These are phyloP conservation scores for Actinomucor elegans DNA, from an alignment of 371 early-diverging fungal genomes.

Conservation along the genomic window DNA sequence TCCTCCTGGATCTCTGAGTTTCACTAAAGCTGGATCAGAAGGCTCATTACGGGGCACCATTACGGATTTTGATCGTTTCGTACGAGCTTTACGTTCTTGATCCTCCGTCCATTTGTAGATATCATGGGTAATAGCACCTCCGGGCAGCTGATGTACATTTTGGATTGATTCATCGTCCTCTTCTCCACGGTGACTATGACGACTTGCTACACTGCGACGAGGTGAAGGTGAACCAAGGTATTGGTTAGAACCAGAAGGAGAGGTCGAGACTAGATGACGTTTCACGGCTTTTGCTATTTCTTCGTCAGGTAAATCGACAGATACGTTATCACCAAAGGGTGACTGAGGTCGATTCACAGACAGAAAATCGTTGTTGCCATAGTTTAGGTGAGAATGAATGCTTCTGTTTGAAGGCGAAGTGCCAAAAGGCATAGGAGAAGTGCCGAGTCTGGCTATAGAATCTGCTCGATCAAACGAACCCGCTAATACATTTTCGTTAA, in stretches of 20 bases:
- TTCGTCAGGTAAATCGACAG: conserved; percentile 40
- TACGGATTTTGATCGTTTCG: conserved; percentile 43
- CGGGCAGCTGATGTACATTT: conserved; percentile 41
- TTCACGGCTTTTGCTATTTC: conserved; percentile 46
- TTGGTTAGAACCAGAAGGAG: conserved; percentile 22
- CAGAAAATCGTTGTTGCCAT: conserved; percentile 19
- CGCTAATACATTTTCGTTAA: conserved; percentile 16
- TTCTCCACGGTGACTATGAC: conserved; percentile 4
- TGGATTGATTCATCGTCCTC: conserved; percentile 16
- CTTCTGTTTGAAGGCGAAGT: conserved; percentile 33
- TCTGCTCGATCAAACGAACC: conserved; percentile 25
- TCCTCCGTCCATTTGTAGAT: conserved; percentile 63
- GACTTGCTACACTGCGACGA: conserved; percentile 1
- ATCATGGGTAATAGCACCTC: conserved; percentile 54
- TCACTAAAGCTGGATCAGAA: conserved; percentile 35
- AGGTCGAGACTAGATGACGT: conserved; percentile 39
- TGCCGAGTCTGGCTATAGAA: conserved; percentile 23
- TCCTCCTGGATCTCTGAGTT: conserved; percentile 78
- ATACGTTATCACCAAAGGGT: conserved; percentile 22
- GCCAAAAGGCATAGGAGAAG: conserved; percentile 37
- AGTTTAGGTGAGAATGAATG: conserved; percentile 17
- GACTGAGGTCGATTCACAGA: conserved; percentile 14
- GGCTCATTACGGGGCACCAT: conserved; percentile 23
- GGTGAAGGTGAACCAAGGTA: conserved; percentile 7
- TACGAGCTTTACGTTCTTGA: conserved; percentile 30